These are phyloP conservation scores for Mallotus japonicus DNA, from an alignment of 441 rosid species.

Conservation along the genomic window DNA sequence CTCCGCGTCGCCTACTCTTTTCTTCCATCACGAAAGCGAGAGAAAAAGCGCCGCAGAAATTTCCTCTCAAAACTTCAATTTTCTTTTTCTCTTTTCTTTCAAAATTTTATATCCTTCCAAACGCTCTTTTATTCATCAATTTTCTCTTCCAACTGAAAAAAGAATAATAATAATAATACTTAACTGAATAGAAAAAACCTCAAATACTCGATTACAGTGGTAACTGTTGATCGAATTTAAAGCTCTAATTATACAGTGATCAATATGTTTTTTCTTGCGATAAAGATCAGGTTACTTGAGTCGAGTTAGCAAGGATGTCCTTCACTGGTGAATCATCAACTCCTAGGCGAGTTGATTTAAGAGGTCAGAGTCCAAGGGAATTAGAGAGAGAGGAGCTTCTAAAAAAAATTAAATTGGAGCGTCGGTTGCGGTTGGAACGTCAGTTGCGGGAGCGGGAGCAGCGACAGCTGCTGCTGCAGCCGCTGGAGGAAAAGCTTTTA, in stretches of 20 bases:
- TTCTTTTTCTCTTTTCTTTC: too few species aligned
- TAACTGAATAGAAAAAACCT: not conserved
- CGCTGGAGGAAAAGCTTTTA: not conserved
- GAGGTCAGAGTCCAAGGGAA: conserved; percentile 94
- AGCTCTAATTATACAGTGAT: not conserved
- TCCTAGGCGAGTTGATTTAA: conserved; percentile 93
- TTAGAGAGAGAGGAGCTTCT: conserved; percentile 91
- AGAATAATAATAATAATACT: not conserved
- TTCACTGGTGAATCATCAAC: conserved; percentile 91
- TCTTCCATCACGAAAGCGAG: too few species aligned
- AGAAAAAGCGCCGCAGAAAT: not conserved
- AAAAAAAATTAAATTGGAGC: conserved; percentile 88
- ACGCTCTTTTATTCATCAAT: not conserved
- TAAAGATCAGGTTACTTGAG: not conserved
- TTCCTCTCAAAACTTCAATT: too few species aligned
- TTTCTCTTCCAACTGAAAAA: not conserved
- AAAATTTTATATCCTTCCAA: conserved; percentile 1
- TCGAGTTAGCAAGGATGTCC: conserved; percentile 44
- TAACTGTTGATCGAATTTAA: not conserved
- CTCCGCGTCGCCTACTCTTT: too few species aligned
- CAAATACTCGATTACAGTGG: too few species aligned
- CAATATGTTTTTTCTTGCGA: not conserved
- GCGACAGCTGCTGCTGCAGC: conserved; percentile 36
- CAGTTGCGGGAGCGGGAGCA: too few species aligned
- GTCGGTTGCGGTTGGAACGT: conserved; percentile 47